These are phyloP conservation scores for Prototheca stagnorum DNA, from an alignment of 163 green algal species.

Conservation along the genomic window DNA sequence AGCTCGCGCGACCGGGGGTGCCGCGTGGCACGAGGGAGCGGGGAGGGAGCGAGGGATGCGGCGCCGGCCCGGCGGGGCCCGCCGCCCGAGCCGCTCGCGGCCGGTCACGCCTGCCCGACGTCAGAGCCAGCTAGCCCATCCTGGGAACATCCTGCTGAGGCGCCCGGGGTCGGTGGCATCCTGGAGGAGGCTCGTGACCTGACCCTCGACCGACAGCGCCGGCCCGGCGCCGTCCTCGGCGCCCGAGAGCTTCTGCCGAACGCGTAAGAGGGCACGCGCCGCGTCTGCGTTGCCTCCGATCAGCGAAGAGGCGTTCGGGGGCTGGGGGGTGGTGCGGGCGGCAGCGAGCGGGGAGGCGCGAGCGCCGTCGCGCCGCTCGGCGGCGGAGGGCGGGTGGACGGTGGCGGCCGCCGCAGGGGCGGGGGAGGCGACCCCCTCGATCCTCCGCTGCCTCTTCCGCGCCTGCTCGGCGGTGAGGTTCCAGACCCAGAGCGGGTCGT, in stretches of 20 bases:
- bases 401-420: neutral
- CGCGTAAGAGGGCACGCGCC: slow-evolving; percentile 58
- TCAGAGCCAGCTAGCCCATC: slow-evolving; percentile 53
- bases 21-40: no score
- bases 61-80: no score
- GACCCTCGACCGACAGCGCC: slow-evolving; percentile 39
- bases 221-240: slow-evolving; percentile 37
- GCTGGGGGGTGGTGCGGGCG: no score
- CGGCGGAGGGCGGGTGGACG: no score
- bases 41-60: no score
- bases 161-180: slow-evolving; percentile 43
- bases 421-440: neutral
- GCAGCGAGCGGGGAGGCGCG: no score
- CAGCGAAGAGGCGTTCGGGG: no score
- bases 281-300: slow-evolving; percentile 78
- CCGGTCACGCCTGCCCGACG: no score
- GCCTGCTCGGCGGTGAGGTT: slow-evolving; percentile 41
- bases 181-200: slow-evolving; percentile 57
- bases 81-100: no score
- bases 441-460: slow-evolving; percentile 29
- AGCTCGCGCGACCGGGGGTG: no score
- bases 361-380: no score
- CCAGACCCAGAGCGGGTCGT: slow-evolving; percentile 86
- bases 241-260: slow-evolving; percentile 77
- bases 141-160: slow-evolving; percentile 46